A percentile compares a stretch with the other conserved stretches of the same genome.
Conservation (phyloP, 2,329 filamentous ascomycete species). For the Rugonectria rugulosa region DNA sequence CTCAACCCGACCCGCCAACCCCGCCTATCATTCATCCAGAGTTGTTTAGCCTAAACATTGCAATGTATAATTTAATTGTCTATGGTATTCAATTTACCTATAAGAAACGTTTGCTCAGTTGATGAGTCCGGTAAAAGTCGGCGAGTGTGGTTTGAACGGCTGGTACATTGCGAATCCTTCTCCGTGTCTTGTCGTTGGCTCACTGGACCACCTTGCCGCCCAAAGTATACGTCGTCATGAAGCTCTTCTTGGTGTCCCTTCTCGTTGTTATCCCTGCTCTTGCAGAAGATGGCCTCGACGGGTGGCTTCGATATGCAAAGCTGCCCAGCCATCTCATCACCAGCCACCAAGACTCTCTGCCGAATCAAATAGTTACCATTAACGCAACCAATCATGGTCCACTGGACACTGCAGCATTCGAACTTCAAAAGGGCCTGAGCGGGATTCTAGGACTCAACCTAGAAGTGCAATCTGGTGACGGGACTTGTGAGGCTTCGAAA, state of each 20-base stretch:
- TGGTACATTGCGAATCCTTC: too few relatives aligned
- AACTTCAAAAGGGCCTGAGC: slow-evolving; percentile 64
- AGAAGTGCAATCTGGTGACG: slow-evolving; percentile 38
- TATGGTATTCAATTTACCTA: too few relatives aligned
- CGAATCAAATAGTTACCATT: slow-evolving; percentile 58
- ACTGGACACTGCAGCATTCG: slow-evolving; percentile 65
- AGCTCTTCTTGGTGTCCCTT: slow-evolving; percentile 21
- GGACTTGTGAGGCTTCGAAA: background rate
- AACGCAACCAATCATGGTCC: slow-evolving; percentile 63
- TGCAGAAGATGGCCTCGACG: slow-evolving; percentile 68
- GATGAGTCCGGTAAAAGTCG: too few relatives aligned
- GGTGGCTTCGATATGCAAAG: slow-evolving; percentile 71
- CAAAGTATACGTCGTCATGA: slow-evolving; percentile 15
- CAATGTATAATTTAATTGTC: too few relatives aligned
- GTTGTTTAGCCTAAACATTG: too few relatives aligned
- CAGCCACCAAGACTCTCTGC: slow-evolving; percentile 49
- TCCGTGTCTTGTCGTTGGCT: too few relatives aligned
- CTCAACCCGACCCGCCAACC: too few relatives aligned
- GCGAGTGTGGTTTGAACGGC: too few relatives aligned
- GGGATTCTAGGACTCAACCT: slow-evolving; percentile 63
- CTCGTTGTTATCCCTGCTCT: slow-evolving; percentile 46
- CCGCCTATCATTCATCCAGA: too few relatives aligned
- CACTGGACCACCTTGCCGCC: too few relatives aligned
- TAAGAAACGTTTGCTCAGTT: too few relatives aligned
- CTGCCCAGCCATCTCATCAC: slow-evolving; percentile 42